Evolutionary conservation across 2,329 filamentous ascomycete species (phyloP).

Genomic region (Colletotrichum destructivum): DNA sequence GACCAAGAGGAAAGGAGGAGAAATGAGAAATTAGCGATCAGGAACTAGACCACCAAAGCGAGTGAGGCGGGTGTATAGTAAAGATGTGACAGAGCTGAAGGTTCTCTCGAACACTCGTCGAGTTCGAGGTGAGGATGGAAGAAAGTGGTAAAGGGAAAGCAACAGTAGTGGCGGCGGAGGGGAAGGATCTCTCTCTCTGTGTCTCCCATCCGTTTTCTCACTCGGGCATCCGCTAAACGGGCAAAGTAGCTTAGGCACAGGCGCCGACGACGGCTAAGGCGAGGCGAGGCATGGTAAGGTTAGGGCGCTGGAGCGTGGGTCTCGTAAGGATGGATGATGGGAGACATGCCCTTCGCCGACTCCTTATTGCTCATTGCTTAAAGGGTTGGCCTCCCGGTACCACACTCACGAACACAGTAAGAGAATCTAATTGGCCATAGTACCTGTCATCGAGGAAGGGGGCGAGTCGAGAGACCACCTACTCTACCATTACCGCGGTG

Average conservation of each 20-base stretch:
- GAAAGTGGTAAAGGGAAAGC: slow-evolving; percentile 39
- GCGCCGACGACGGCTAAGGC: slow-evolving; percentile 17
- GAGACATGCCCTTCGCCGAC: slow-evolving; percentile 3
- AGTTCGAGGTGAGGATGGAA: slow-evolving; percentile 35
- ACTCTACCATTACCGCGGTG: slow-evolving; percentile 1
- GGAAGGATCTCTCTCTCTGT: slow-evolving; percentile 24
- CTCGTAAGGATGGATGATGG: slow-evolving; percentile 36
- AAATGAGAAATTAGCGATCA: slow-evolving; percentile 53
- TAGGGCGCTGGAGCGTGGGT: slow-evolving; percentile 29
- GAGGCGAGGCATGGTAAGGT: slow-evolving; percentile 2
- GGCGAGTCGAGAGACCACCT: slow-evolving; percentile 2
- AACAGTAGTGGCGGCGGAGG: background rate
- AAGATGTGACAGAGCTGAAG: slow-evolving; percentile 47
- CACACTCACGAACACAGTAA: slow-evolving; percentile 1
- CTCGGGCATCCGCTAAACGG: slow-evolving; percentile 10
- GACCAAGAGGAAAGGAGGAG: slow-evolving; percentile 43
- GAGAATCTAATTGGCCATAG: background rate
- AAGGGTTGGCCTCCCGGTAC: background rate
- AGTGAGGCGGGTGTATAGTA: slow-evolving; percentile 64
- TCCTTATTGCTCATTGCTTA: background rate
- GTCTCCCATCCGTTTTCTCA: slow-evolving; percentile 1
- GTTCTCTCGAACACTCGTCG: slow-evolving; percentile 25
- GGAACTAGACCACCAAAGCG: slow-evolving; percentile 67
- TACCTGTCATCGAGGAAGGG: background rate
- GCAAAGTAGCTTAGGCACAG: slow-evolving; percentile 14